Evolutionary conservation across 371 early-diverging fungal genomes (phyloP), one percentile per base, ranked within the genome.

Genomic region (Choanephora cucurbitarum): DNA sequence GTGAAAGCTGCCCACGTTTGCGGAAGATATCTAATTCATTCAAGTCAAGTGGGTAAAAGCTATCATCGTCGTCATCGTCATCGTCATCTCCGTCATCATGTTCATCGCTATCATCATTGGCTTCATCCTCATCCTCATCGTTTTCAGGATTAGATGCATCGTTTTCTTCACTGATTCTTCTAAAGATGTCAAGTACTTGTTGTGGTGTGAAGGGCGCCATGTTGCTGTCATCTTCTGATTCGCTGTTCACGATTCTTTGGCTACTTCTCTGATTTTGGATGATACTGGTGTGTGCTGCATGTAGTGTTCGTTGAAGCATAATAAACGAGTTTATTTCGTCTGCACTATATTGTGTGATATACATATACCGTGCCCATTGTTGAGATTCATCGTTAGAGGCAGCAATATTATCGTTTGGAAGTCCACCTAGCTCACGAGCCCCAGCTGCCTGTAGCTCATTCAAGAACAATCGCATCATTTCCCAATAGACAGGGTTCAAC

Each of bases 11-110:
- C 7, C 49, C 52, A 17, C 31, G 39, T 5, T 52, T 37, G 24
- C 40, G 18, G 3, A 58, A 49, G 1, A 44, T 37, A 24, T 41
- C 42, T 5, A 54, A 28, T 31, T 60, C 52, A 5, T 54, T 62
- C 4, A 58, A 56, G n/a, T 66, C 67, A 18, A 41, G 48, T 11
- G 60, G 56, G 11, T 52, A 46, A 14, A 54, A 60, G 18, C 58
- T 57, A 5, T 44, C 28, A 1, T 46, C 43, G 19, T 31, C 49
- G 10, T 57, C 60, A 18, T 60, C 58, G 3, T 44, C 28, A 1
- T 46, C 43, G 19, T 31, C 14, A 39, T 37, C 22, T 18, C 39
- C 8, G 33, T 21, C 13, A 28, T 17, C 32, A 18, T 37, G 21
- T 2, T 13, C 13, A 7, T 37, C 37, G 2, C 13, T 37, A 2